Percentiles rank a stretch among this genome's conserved stretches.
Conservation (phyloP, 768 basidiomycete genomes). For the Amanita phalloides region DNA sequence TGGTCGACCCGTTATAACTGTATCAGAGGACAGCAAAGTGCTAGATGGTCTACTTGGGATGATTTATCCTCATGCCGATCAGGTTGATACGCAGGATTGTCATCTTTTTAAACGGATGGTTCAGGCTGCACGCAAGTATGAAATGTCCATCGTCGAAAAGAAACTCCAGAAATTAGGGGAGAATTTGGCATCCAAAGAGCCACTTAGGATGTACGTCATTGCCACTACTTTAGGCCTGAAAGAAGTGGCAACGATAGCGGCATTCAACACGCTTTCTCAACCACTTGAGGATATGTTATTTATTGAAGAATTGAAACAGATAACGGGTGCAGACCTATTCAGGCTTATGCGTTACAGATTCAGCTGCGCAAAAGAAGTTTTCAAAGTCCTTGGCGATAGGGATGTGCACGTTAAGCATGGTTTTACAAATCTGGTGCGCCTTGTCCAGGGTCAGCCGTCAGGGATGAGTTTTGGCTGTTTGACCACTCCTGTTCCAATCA, state of each 20-base stretch:
- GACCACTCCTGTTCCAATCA: neutral
- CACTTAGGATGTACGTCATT: slow-evolving; percentile 2
- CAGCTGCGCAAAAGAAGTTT: neutral
- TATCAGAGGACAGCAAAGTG: slow-evolving; percentile 8
- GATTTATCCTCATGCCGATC: neutral
- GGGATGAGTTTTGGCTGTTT: no score
- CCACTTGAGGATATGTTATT: neutral
- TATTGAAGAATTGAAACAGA: neutral
- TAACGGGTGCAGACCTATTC: slow-evolving; percentile 1
- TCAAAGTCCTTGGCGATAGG: neutral
- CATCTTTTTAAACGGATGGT: neutral
- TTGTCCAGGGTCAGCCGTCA: no score
- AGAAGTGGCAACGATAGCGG: neutral
- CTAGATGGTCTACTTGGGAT: slow-evolving; percentile 6
- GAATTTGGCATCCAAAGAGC: neutral
- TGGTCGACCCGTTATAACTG: slow-evolving; percentile 5
- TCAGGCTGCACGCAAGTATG: neutral
- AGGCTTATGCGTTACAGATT: neutral
- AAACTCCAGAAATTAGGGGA: neutral
- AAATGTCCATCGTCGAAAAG: neutral
- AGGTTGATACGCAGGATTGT: neutral
- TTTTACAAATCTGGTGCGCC: neutral
- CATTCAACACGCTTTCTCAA: neutral
- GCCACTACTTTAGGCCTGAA: neutral
- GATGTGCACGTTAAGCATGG: neutral